Evolutionary conservation across 2,329 filamentous ascomycete species (phyloP).

Genomic region (Cercospora sojina): DNA sequence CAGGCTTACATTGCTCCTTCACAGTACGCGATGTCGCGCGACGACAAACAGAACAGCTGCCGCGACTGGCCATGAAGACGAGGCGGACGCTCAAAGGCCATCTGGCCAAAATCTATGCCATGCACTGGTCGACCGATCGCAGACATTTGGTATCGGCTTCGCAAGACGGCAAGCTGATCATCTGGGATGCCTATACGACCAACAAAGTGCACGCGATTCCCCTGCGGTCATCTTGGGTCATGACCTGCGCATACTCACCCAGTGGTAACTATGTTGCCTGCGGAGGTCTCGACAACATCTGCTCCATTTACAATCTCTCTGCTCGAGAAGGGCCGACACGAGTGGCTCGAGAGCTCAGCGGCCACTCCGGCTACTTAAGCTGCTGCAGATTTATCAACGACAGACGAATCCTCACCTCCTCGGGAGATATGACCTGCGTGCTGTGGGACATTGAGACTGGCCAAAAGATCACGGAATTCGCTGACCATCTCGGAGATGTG

Average conservation of each 20-base stretch:
- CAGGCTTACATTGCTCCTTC: constrained; percentile 22
- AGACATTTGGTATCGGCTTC: constrained; percentile 96
- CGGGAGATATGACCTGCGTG: constrained; percentile 99
- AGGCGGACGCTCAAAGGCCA: constrained; percentile 97
- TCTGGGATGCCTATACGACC: constrained; percentile 99
- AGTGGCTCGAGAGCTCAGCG: constrained; percentile 91
- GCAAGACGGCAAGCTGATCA: constrained; percentile 98
- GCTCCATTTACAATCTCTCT: constrained; percentile 98
- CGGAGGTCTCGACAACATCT: constrained; percentile 98
- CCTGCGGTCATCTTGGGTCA: constrained; percentile 96
- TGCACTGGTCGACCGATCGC: constrained; percentile 99
- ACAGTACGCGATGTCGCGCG: constrained; percentile 88
- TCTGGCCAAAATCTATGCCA: constrained; percentile 98
- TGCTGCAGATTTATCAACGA: constrained; percentile 99
- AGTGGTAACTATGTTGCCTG: constrained; percentile 98
- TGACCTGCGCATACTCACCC: constrained; percentile 98
- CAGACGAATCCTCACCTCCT: constrained; percentile 94
- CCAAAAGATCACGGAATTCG: constrained; percentile 95
- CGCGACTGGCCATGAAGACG: constrained; percentile 94
- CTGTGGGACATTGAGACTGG: constrained; percentile 99
- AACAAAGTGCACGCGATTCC: constrained; percentile 99
- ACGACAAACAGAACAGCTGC: constrained; percentile 87
- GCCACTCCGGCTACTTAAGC: constrained; percentile 93
- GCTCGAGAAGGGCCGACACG: constrained; percentile 95
- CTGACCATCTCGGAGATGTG: constrained; percentile 95